phyloP scores from a whole-genome alignment of 2,329 filamentous ascomycete species.

The Metarhizium sp. region DNA sequence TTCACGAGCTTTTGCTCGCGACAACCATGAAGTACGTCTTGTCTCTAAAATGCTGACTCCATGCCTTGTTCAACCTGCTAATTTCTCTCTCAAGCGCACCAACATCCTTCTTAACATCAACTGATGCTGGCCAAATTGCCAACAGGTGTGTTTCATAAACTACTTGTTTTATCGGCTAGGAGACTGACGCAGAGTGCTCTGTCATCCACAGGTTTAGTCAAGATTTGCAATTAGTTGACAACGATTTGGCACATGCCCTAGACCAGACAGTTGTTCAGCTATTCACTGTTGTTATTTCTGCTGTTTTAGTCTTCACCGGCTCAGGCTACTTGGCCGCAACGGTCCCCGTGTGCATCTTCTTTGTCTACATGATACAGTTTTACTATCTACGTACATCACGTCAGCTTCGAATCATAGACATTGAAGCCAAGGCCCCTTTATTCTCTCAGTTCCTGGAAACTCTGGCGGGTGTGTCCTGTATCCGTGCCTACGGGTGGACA shows the following conservation, averaged over 20 bases:
- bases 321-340: slow-evolving; percentile 35
- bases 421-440: slow-evolving; percentile 20
- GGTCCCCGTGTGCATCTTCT: slow-evolving; percentile 28
- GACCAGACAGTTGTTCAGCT: slow-evolving; percentile 15
- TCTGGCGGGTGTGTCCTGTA: slow-evolving; percentile 14
- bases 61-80: background rate
- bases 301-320: slow-evolving; percentile 32
- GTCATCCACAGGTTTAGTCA: slow-evolving; percentile 29
- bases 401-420: slow-evolving; percentile 20
- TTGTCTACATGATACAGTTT: slow-evolving; percentile 17
- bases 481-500: slow-evolving; percentile 27
- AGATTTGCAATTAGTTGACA: slow-evolving; percentile 28
- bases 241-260: slow-evolving; percentile 22
- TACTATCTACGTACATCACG: slow-evolving; percentile 23
- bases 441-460: slow-evolving; percentile 20
- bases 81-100: slow-evolving; percentile 9
- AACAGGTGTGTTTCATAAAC: too few relatives aligned
- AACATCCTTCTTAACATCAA: slow-evolving; percentile 24
- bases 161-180: too few relatives aligned
- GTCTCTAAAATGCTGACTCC: background rate
- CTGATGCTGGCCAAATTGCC: slow-evolving; percentile 20
- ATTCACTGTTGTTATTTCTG: slow-evolving; percentile 16
- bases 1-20: slow-evolving; percentile 14
- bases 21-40: slow-evolving; percentile 18
- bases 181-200: too few relatives aligned